Evolutionary conservation across 2,329 filamentous ascomycete species (phyloP), one percentile per base, ranked within the genome.

Genomic region (Aschersonia sp.): DNA sequence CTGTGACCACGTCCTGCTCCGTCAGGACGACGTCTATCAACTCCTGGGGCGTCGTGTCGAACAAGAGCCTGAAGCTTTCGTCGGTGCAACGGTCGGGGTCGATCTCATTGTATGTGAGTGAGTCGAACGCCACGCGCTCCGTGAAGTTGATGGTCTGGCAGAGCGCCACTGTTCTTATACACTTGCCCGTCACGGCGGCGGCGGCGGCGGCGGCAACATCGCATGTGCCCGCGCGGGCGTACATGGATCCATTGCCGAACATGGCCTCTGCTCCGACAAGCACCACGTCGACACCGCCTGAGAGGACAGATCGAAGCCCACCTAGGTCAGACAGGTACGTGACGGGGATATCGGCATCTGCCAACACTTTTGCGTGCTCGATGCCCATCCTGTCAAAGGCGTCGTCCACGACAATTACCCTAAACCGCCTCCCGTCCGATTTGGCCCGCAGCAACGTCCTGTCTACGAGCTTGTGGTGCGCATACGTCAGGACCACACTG

Each of bases 111-210:
- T 88, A 83, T 42, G 92, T 91, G 54, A 97, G 86, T 30, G 88
- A 91, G 66, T 97, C 92, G 10, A 94, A 79, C 5, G 88, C 85
- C 9, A 96, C 87, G 50, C 88, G 83, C 82, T 68, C 77, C 31
- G 58, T 92, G 63, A 97, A 96, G 67, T 97, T 98, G 68, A 97
- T 82, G 4, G 85, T 92, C 69, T 97, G 91, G 64, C 88, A 95
- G 50, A 94, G 84, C 3, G 94, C 87, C 35, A 94, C 82, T 50
- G 97, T 87, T 1, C 86, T 85, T 40, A 89, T 78, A 50, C 84
- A 82, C 28, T 80, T 73, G 49, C 85, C 79, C 46, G 82, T 79
- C 5, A 89, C 91, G 42, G 84, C 80, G 71, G 92, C 84, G 20
- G 91, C 89, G 7, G 97, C 77, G 50, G 92, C 78, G 30, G 86